These are phyloP conservation scores for Candida nonsorbophila DNA, from an alignment of 805 yeast genomes.

Conservation along the genomic window DNA sequence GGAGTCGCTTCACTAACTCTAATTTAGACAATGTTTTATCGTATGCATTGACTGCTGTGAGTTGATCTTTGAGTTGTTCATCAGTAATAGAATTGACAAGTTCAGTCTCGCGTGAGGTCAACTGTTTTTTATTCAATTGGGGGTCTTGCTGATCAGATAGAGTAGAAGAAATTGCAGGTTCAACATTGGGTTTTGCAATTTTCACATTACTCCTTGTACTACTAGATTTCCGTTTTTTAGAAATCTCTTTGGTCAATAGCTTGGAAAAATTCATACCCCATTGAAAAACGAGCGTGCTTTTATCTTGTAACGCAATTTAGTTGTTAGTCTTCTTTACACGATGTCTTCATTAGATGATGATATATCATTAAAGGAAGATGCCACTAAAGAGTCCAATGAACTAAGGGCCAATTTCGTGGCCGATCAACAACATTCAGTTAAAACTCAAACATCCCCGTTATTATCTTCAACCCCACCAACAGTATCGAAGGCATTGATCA, in stretches of 20 bases:
- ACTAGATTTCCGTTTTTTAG: conserved; percentile 31
- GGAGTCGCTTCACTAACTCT: conserved; percentile 15
- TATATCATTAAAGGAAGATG: too few species aligned
- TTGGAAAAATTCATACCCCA: conserved; percentile 43
- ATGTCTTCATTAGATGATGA: too few species aligned
- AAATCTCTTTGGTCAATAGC: conserved; percentile 44
- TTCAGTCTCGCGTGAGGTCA: background rate
- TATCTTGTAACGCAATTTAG: too few species aligned
- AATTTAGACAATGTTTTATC: conserved; percentile 9
- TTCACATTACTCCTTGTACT: conserved; percentile 4
- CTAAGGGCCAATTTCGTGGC: conserved; percentile 24
- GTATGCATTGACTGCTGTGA: conserved; percentile 14
- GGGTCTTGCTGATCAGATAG: background rate
- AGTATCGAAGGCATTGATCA: conserved; percentile 75
- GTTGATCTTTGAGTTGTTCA: conserved; percentile 15
- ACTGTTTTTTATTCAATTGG: background rate
- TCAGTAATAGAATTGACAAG: conserved; percentile 14
- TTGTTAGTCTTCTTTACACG: too few species aligned
- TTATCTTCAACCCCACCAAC: conserved; percentile 87
- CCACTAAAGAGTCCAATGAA: too few species aligned
- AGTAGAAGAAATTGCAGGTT: background rate
- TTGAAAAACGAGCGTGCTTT: too few species aligned
- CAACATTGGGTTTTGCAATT: background rate
- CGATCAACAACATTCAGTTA: conserved; percentile 6
- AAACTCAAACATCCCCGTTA: conserved; percentile 68